Evolutionary conservation across 805 yeast species (phyloP), one percentile per base, ranked within the genome.

Genomic region (Schwanniomyces pseudopolymorphus): DNA sequence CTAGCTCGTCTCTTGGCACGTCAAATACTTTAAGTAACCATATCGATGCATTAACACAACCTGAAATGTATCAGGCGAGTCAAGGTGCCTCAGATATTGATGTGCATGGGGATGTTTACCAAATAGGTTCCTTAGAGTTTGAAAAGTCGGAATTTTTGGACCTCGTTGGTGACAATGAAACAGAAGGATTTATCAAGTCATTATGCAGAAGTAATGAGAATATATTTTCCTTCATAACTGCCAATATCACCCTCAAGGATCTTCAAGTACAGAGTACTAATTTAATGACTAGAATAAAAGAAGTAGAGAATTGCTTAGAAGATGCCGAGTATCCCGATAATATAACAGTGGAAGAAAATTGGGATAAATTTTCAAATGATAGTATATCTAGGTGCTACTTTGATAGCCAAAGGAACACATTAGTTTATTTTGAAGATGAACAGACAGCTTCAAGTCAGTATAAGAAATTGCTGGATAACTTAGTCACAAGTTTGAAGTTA

Each of bases 101-200:
- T 40, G 55, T 57, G 20, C 67, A 59, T 33, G 53, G 59, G 5
- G 64, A 66, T 40, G 70, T 66, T 6, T 72, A 72, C 53, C 71
- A 72, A 47, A 73, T 73, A 21, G 78, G 78, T n/a, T 70, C 77
- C 2, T 56, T 73, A 22, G 81, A 75, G 46, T 72, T 77, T 54
- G 80, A 77, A 50, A 78, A 79, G 47, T 67, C 77, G 2, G 84
- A 80, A 43, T 75, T 82, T 52, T 50, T 65, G 21, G 68, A 65
- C 47, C 50, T 65, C 25, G 68, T 65, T 1, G 68, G 67, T 5
- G 67, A 65, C 44, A 58, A 63, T 52, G 86, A 83, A 28, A 75
- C 85, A 4, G 85, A 79, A 48, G 81, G 83, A 20, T 80, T 83
- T 58, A 69, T 82, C 42, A 76, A 76, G 55, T 71, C 77, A 11